Base-by-base conservation (phyloP, 768 basidiomycete species). In the Russula griseocarnosa region DNA sequence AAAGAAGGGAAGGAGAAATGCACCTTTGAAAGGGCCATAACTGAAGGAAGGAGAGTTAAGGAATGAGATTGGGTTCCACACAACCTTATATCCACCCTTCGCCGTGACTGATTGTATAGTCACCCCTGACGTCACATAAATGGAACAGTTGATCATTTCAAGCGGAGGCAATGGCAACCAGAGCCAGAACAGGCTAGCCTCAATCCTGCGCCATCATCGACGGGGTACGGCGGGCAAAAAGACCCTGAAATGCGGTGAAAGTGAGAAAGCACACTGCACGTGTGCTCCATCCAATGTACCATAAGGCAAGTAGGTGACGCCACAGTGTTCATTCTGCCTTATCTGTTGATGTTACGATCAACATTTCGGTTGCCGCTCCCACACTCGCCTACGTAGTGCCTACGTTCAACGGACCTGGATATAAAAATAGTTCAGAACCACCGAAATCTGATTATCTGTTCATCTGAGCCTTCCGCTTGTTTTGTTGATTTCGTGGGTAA, bases 21-120 rank as follows among this genome's bases (percentile, higher is more conserved):
- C 24, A 63, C 67, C 67, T 63, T 68, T 22, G 67, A 68, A 42
- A 68, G 66, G 51, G 65, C 66, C 67, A 68, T 68, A 51, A 28
- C 57, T 53, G 32, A 22, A 32, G 20, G 30, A n/a, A 34, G n/a
- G 32, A 32, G n/a, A 16, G 36, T 8, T 30, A 28, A 8, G 20
- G 18, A 26, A 10, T 34, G 26, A 30, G 16, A 8, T 38, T 28
- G n/a, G 38, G 11, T 14, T 30, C 22, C n/a, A 20, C 22, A 9
- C 26, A 13, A 24, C 18, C 50, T 56, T 67, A 60, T 64, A 64
- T 51, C 18, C 36, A 4, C 38, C 38, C 38, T 32, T 9, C 9
- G 10, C 10, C 11, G 34, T 34, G 32, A 34, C 10, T 34, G 32
- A 34, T 10, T 38, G 2, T 40, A 7, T 6, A 18, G 6, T 18